Conservation (phyloP, 2,329 filamentous ascomycete genomes). For the Botryotinia calthae region DNA sequence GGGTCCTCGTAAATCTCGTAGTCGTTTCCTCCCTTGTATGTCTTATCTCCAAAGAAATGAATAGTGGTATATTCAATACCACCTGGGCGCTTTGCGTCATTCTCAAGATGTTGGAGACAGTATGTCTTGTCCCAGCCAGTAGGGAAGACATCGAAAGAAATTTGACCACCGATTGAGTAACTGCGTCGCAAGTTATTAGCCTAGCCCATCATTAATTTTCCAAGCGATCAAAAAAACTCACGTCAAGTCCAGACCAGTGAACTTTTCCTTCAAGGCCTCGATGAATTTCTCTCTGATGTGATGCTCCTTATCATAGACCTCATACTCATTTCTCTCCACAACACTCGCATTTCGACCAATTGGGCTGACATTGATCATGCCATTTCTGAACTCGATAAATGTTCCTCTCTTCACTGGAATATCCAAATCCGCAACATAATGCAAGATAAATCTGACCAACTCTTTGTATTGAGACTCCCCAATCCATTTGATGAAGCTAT, state of each 20-base stretch:
- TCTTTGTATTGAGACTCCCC: constrained; percentile 81
- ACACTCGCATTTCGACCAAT: constrained; percentile 82
- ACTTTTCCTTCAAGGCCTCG: constrained; percentile 71
- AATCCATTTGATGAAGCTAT: constrained; percentile 88
- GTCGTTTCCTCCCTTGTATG: constrained; percentile 86
- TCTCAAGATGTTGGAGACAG: constrained; percentile 83
- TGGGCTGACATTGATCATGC: constrained; percentile 85
- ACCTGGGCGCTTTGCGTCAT: constrained; percentile 67
- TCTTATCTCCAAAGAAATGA: constrained; percentile 99
- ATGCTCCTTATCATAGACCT: constrained; percentile 75
- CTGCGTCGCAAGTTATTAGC: constrained; percentile 43
- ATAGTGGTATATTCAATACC: constrained; percentile 79
- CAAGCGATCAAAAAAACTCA: constrained; percentile 47
- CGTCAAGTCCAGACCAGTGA: constrained; percentile 81
- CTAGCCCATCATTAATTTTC: neutral
- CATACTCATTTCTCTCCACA: constrained; percentile 77
- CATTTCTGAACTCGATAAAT: constrained; percentile 85
- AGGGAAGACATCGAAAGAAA: constrained; percentile 98
- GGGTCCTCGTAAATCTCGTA: constrained; percentile 86
- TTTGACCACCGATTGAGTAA: constrained; percentile 93
- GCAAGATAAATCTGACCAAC: constrained; percentile 71
- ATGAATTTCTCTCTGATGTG: constrained; percentile 77
- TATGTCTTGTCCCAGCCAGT: constrained; percentile 98
- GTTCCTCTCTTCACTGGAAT: constrained; percentile 81
- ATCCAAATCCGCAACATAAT: constrained; percentile 81